phyloP scores from a whole-genome alignment of 352 stramenopile species.

The Pythium periplocum region DNA sequence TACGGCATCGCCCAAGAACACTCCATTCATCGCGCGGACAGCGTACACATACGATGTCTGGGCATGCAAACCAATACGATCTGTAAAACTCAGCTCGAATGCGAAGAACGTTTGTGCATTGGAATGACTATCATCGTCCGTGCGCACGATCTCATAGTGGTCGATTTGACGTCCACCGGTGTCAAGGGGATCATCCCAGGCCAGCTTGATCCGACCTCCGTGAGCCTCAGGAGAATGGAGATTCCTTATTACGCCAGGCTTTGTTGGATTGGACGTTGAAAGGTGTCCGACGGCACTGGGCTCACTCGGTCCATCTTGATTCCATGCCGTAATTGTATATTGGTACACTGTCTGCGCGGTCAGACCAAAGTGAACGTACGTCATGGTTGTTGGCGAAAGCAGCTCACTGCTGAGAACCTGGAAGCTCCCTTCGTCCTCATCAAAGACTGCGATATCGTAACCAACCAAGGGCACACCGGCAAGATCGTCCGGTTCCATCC shows the following conservation, averaged over 20 bases:
- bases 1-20: constrained; percentile 13
- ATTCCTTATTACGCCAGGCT: constrained; percentile 20
- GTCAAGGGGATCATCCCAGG: constrained; percentile 40
- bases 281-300: constrained; percentile 19
- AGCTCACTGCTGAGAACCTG: no score
- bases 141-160: constrained; percentile 30
- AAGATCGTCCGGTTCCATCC: constrained; percentile 38
- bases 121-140: constrained; percentile 2
- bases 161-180: constrained; percentile 33
- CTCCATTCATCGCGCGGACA: constrained; percentile 40
- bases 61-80: constrained; percentile 25
- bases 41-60: constrained; percentile 30
- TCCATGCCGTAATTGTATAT: constrained; percentile 38
- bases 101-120: constrained; percentile 12
- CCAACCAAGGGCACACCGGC: constrained; percentile 37
- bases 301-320: constrained; percentile 36
- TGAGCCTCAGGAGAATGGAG: constrained; percentile 2
- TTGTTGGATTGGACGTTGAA: constrained; percentile 15
- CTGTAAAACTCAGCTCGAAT: constrained; percentile 18
- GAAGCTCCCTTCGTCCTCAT: no score
- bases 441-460: constrained; percentile 12
- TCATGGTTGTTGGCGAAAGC: no score
- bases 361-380: constrained; percentile 41
- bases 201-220: constrained; percentile 29
- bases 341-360: constrained; percentile 33